Evolutionary conservation across 75 land plant genomes (phyloP), one percentile per base, ranked within the genome.

Genomic region (Pinus tabuliformis): DNA sequence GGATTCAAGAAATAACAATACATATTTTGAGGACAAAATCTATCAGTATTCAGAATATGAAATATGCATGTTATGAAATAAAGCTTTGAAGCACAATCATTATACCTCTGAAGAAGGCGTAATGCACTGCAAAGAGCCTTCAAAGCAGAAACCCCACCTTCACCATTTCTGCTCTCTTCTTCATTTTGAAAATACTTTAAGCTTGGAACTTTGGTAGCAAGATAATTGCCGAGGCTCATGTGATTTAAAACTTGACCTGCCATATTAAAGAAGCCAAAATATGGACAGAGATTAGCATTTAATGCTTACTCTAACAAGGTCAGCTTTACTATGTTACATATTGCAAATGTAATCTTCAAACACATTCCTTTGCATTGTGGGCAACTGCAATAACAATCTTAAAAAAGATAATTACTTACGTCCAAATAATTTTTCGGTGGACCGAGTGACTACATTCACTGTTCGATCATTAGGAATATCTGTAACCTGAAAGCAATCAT

Each of bases 401-500:
- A 18, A 49, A 49, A 8, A 8, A 49, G 9, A 49, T 49, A 49
- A 57, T 57, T 42, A 89, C 99, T 81, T 91, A 97, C 99, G 87
- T 52, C 98, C 95, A 81, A 89, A 83, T 39, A 86, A 76, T 16
- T 78, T 89, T 74, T 92, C 88, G 68, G 84, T 70, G 30, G 86
- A 86, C 70, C 86, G 89, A 58, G 66, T 62, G 57, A 97, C 78
- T 45, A 83, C 91, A 59, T 83, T 57, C 21, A 86, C 26, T 11
- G 88, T 80, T 59, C 99, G 87, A 58, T 87, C 89, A 58, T 78
- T 86, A 4, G 90, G 90, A 77, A 83, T 77, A 62, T 72, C 77
- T 14, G 86, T 83, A n/a, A 92, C 79, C 73, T 91, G 78, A 82
- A 96, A 96, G 66, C 89, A 85, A 83, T 95, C 98, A 85, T 93